phyloP scores from a whole-genome alignment of 2,329 filamentous ascomycete genomes.

The Hypoxylon sp. region DNA sequence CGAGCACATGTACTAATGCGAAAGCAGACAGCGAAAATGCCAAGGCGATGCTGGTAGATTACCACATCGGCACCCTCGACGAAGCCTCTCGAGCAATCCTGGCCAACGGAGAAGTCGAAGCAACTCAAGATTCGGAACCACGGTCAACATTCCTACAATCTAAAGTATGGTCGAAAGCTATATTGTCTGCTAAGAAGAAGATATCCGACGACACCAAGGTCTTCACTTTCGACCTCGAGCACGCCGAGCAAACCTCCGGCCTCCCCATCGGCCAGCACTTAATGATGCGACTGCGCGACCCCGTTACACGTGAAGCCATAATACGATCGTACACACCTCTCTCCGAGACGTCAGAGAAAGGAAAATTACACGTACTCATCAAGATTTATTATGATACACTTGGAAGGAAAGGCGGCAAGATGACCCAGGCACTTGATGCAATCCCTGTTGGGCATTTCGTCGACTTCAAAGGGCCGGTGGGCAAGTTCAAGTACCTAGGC shows the following conservation, averaged over 20 bases:
- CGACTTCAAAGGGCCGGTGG: slow-evolving; percentile 89
- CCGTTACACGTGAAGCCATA: slow-evolving; percentile 75
- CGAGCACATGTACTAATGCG: slow-evolving; percentile 17
- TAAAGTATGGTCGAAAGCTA: slow-evolving; percentile 78
- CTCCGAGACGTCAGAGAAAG: slow-evolving; percentile 70
- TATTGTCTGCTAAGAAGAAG: slow-evolving; percentile 73
- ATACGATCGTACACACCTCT: slow-evolving; percentile 91
- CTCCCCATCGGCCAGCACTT: slow-evolving; percentile 88
- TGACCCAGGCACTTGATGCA: slow-evolving; percentile 82
- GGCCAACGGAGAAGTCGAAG: slow-evolving; percentile 52
- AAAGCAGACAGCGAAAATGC: slow-evolving; percentile 85
- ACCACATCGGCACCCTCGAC: slow-evolving; percentile 85
- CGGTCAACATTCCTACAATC: slow-evolving; percentile 76
- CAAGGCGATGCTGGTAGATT: slow-evolving; percentile 86
- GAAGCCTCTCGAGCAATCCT: slow-evolving; percentile 67
- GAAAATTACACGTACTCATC: slow-evolving; percentile 78
- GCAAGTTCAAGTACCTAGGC: slow-evolving; percentile 84
- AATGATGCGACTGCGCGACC: slow-evolving; percentile 83
- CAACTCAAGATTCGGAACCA: slow-evolving; percentile 55
- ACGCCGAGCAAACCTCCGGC: slow-evolving; percentile 76
- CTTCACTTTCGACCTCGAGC: slow-evolving; percentile 83
- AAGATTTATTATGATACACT: slow-evolving; percentile 80
- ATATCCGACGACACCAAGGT: slow-evolving; percentile 84
- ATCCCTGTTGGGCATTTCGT: slow-evolving; percentile 78
- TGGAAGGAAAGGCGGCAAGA: slow-evolving; percentile 74